Conservation (phyloP, 345 rosid genomes). For the Salix dunnii region DNA sequence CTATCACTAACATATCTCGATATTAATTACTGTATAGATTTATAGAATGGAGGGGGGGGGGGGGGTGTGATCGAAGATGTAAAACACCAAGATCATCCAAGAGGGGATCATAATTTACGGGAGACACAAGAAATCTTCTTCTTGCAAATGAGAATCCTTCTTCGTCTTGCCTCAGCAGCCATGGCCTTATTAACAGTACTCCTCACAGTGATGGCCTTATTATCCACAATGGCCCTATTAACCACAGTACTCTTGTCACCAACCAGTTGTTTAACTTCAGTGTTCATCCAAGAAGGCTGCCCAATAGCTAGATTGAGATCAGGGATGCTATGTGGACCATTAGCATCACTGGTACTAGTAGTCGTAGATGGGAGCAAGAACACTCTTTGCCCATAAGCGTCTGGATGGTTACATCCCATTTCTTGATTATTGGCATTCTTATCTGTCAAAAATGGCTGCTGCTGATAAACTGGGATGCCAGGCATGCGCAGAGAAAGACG, state of each 20-base stretch:
- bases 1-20: neutral
- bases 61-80: neutral
- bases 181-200: slow-evolving; percentile 6
- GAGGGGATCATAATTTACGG: slow-evolving; percentile 7
- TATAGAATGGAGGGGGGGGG: no score
- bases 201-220: neutral
- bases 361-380: neutral
- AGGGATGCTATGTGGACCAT: slow-evolving; percentile 10
- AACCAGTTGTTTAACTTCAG: neutral
- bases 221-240: neutral
- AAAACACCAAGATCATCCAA: slow-evolving; percentile 5
- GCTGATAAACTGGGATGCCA: neutral
- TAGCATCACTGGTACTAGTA: neutral
- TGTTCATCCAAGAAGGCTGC: slow-evolving; percentile 13
- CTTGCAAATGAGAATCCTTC: slow-evolving; percentile 32
- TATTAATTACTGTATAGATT: neutral
- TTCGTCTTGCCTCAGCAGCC: slow-evolving; percentile 38
- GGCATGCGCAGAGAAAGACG: neutral
- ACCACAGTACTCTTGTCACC: neutral
- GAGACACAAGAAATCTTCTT: slow-evolving; percentile 12
- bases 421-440: neutral
- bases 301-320: slow-evolving; percentile 28
- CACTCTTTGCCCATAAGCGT: neutral
- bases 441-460: slow-evolving; percentile 4
- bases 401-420: neutral